Base-by-base conservation (phyloP, 106 monocot species). In the Chionographis japonica region DNA sequence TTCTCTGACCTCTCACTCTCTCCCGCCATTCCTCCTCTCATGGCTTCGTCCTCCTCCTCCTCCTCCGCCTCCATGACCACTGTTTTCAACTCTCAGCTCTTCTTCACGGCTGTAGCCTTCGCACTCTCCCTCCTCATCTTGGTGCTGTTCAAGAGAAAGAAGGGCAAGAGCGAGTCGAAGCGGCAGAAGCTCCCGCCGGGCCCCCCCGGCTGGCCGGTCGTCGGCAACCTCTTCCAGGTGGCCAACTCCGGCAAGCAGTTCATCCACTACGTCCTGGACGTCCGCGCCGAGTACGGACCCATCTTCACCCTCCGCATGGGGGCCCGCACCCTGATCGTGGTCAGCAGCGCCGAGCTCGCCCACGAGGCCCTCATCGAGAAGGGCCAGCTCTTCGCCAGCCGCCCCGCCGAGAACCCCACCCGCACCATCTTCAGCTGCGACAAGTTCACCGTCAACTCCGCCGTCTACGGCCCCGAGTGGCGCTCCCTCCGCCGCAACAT, bases 391-490 rank as follows among this genome's bases (percentile, higher is more conserved):
- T 94, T 90, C 72, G 88, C 90, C 59, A 83, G 69, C 72, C 75
- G 94, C 35, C 94, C 90, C 14, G 67, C 78, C 3, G 90, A 94
- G 81, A 94, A 75, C 81, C 76, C 78, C 39, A 81, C 88, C 10
- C 79, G 87, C 9, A 63, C 63, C 54, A 75, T 94, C 68, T 94
- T 90, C 85, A 90, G 90, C 66, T 85, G 73, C 81, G 43, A 88
- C 85, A 94, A 87, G 82, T 90, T 90, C 77, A 90, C 94, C 38
- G 90, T 94, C 43, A 94, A 94, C 75, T 85, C 94, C n/a, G 80
- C 85, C 49, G 42, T 90, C 46, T 94, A 90, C 68, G 94, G 94
- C 17, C 77, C 85, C 12, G 85, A 88, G 69, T 94, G 94, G 94
- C 85, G 90, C 20, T 78, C 83, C 16, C 90, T 94, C 55, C 88